Evolutionary conservation across 768 basidiomycete genomes (phyloP).

Genomic region (Naematelia aurantialba): DNA sequence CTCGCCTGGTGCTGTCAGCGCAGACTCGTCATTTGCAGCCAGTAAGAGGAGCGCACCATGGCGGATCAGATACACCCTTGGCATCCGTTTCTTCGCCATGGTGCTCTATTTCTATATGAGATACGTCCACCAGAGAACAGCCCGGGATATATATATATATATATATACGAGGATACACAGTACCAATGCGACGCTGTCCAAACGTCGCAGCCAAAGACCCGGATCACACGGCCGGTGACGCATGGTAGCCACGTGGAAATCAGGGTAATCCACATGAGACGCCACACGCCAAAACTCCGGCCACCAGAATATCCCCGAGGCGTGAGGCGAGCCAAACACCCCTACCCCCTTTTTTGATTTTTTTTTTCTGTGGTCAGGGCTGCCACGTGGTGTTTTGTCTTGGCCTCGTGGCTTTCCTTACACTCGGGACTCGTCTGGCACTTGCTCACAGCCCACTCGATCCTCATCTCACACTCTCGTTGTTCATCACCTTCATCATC

Average conservation of each 20-base stretch:
- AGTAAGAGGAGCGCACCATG: slow-evolving; percentile 58
- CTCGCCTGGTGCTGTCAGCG: slow-evolving; percentile 59
- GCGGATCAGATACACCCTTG: slow-evolving; percentile 72
- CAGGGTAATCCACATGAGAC: neutral
- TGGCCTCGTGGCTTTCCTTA: neutral
- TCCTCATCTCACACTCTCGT: neutral
- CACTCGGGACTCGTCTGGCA: too few relatives aligned
- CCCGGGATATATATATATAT: too few relatives aligned
- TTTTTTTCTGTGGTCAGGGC: neutral
- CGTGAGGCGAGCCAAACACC: neutral
- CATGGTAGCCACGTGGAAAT: neutral
- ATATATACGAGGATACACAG: too few relatives aligned
- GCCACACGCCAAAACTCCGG: neutral
- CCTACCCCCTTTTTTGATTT: neutral
- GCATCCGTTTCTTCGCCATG: slow-evolving; percentile 52
- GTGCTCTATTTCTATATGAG: neutral
- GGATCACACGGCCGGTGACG: neutral
- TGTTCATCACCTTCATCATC: neutral
- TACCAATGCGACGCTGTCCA: too few relatives aligned
- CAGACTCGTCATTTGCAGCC: neutral
- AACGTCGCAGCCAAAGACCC: neutral
- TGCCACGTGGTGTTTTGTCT: neutral
- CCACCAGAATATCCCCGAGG: neutral
- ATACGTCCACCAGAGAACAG: too few relatives aligned
- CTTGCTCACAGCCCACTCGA: neutral